Conservation (phyloP, 2,329 filamentous ascomycete species). For the Gnomoniopsis sp. region DNA sequence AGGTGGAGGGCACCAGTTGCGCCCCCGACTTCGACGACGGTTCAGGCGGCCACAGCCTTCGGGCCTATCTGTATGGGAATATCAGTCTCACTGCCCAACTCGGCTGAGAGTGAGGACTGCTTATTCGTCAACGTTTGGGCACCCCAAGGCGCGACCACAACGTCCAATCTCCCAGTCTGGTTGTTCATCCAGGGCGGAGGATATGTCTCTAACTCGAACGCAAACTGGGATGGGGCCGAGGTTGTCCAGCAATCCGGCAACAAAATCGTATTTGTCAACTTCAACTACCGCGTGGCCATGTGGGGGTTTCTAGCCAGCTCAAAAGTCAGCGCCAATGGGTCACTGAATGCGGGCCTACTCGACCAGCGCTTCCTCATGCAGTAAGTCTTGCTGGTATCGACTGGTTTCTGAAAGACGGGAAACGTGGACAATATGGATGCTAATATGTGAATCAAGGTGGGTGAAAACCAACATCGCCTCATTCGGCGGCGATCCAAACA, state of each 20-base stretch:
- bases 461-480: conserved; percentile 54
- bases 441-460: conserved; percentile 38
- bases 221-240: conserved; percentile 47
- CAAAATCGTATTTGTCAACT: conserved; percentile 54
- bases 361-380: conserved; percentile 59
- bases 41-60: conserved; percentile 39
- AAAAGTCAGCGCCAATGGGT: conserved; percentile 49
- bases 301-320: conserved; percentile 61
- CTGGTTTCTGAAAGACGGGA: neutral
- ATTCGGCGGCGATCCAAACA: conserved; percentile 57
- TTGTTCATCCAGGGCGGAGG: conserved; percentile 50
- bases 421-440: too few species aligned
- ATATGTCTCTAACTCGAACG: conserved; percentile 45
- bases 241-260: conserved; percentile 41
- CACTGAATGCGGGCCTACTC: conserved; percentile 60
- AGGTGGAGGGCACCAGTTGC: conserved; percentile 48
- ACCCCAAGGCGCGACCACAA: conserved; percentile 34
- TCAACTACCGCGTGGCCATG: conserved; percentile 61
- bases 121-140: conserved; percentile 44
- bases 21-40: conserved; percentile 31
- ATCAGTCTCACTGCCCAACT: conserved; percentile 28
- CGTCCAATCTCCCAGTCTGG: conserved; percentile 49
- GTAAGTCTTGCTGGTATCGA: too few species aligned
- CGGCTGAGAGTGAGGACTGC: conserved; percentile 34
- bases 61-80: conserved; percentile 42